Evolutionary conservation across 345 rosid species (phyloP), one percentile per base, ranked within the genome.

Genomic region (Hibiscus tridactylites): DNA sequence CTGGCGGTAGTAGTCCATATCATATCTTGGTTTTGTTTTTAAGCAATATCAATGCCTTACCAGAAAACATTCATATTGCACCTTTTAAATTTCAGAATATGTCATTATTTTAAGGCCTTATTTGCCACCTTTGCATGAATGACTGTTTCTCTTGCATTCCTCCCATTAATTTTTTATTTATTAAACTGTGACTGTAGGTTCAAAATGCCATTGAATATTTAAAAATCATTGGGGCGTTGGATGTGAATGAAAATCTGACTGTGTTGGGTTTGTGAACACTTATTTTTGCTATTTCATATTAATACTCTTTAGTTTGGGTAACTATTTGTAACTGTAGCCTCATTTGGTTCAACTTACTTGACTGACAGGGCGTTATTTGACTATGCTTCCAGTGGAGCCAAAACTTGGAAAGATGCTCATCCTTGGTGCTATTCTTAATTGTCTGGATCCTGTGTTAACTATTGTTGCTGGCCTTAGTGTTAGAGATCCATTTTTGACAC

Each of bases 371-470:
- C 81, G 79, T 68, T 91, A 88, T 82, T 83, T 91, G 86, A 81
- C 88, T 53, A 82, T 79, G 88, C 90, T 93, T 82, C 98, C 98
- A 52, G 74, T 93, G 91, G 97, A 93, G 85, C 98, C 98, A 68
- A 93, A 93, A 81, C 92, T 91, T 73, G 97, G 98, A 78, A 93
- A 93, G 83, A 93, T 93, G 91, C 91, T 93, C 65, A 73, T 93
- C 70, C 75, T 90, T 74, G 98, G 98, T 77, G 90, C 90, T 61
- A 83, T 88, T 75, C 85, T 93, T 73, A 90, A 88, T 82, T 90
- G 96, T 77, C 79, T 93, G 81, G 96, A 91, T 83, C 96, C 97
- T 11, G 73, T 93, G 63, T 82, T 91, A 79, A 91, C 98, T 71
- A 60, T 93, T 76, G 92, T 81, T 73, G 91, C 98, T 71, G 94